Percentiles rank a stretch among this genome's conserved stretches.
Evolutionary conservation across 177 flowering plant genomes (phyloP).

Genomic region (Telopea speciosissima): DNA sequence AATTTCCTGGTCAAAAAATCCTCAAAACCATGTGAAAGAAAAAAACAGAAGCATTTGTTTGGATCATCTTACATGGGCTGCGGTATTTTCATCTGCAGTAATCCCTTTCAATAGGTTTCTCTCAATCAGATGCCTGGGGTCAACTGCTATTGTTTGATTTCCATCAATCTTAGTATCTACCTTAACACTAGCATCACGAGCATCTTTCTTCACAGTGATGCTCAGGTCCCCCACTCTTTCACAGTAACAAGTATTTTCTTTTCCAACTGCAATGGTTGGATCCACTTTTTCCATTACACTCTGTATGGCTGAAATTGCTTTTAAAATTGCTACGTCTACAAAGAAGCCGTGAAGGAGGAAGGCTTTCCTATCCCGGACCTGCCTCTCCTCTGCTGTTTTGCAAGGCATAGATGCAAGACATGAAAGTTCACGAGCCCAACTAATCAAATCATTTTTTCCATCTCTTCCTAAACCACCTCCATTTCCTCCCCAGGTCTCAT

Average conservation of each 20-base stretch:
- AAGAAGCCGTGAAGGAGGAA: slow-evolving; percentile 83
- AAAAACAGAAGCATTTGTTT: no score
- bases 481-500: slow-evolving; percentile 90
- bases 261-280: neutral
- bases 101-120: slow-evolving; percentile 92
- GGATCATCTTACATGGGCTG: slow-evolving; percentile 61
- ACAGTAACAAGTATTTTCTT: slow-evolving; percentile 14
- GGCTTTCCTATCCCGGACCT: slow-evolving; percentile 79
- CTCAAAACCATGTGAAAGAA: no score
- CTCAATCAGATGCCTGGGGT: slow-evolving; percentile 49
- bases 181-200: slow-evolving; percentile 62
- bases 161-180: slow-evolving; percentile 72
- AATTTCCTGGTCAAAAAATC: no score
- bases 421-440: slow-evolving; percentile 75
- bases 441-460: slow-evolving; percentile 54
- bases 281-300: slow-evolving; percentile 19
- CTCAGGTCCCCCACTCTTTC: slow-evolving; percentile 60
- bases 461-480: slow-evolving; percentile 90
- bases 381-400: slow-evolving; percentile 88
- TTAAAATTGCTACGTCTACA: slow-evolving; percentile 79
- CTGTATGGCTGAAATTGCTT: slow-evolving; percentile 60
- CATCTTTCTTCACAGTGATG: slow-evolving; percentile 56
- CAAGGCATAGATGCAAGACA: slow-evolving; percentile 85
- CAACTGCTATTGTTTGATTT: slow-evolving; percentile 44
- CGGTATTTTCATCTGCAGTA: slow-evolving; percentile 91